Evolutionary conservation across 805 yeast species (phyloP).

Genomic region (Saturnispora sekii): DNA sequence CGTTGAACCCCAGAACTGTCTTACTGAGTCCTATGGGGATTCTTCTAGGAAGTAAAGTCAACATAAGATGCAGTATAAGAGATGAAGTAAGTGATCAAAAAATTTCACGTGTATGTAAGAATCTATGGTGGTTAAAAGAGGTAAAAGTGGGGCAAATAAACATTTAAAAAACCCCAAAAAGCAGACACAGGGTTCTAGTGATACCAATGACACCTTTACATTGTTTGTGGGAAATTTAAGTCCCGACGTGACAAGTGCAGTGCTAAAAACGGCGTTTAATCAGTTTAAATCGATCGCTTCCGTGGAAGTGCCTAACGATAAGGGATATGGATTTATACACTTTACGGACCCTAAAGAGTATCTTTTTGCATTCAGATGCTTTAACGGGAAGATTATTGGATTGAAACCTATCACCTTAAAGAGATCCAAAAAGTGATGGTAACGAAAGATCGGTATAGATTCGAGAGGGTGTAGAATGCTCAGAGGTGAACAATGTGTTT

Average conservation of each 20-base stretch:
- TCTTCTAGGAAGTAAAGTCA: no score
- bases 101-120: no score
- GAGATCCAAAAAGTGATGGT: slow-evolving; percentile 42
- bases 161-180: no score
- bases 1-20: no score
- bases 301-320: slow-evolving; percentile 53
- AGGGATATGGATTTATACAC: slow-evolving; percentile 71
- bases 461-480: no score
- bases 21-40: no score
- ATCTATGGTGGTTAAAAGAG: no score
- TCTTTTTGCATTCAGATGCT: slow-evolving; percentile 58
- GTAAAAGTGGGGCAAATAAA: no score
- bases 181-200: background rate
- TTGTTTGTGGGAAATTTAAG: slow-evolving; percentile 71
- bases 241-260: slow-evolving; percentile 50
- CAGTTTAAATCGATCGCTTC: slow-evolving; percentile 45
- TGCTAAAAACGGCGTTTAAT: slow-evolving; percentile 45
- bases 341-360: slow-evolving; percentile 59
- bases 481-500: no score
- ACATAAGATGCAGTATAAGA: no score
- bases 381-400: slow-evolving; percentile 72
- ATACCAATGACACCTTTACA: slow-evolving; percentile 31
- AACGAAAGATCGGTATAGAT: background rate
- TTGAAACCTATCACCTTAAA: slow-evolving; percentile 62
- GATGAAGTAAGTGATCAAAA: no score